Percentiles rank a stretch among this genome's conserved stretches.
These are phyloP conservation scores for Lonicera japonica DNA, from an alignment of 129 eudicot genomes.

Conservation along the genomic window DNA sequence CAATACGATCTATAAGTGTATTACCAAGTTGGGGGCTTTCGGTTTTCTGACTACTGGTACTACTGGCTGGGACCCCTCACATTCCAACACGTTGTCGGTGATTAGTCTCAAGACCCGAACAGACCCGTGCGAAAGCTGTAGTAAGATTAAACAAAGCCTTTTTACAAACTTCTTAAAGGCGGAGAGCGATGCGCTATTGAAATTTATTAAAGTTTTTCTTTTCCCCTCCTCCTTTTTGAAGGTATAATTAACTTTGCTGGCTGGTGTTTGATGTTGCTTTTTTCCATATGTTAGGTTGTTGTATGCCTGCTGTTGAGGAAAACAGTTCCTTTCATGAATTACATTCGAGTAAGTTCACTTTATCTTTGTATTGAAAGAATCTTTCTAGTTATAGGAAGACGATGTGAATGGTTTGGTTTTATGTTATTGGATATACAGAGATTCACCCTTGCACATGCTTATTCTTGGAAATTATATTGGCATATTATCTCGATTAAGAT, in stretches of 20 bases:
- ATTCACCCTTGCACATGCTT: background rate
- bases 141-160: too few species aligned
- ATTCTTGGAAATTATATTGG: background rate
- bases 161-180: too few species aligned
- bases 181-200: background rate
- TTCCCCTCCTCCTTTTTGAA: background rate
- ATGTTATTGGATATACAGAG: too few species aligned
- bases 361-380: background rate
- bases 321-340: conserved; percentile 78
- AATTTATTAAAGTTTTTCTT: background rate
- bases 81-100: too few species aligned
- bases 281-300: conserved; percentile 54
- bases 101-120: too few species aligned
- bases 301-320: conserved; percentile 82
- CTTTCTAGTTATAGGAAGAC: background rate
- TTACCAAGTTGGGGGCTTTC: too few species aligned
- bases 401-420: background rate
- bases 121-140: too few species aligned
- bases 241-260: background rate
- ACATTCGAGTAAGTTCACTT: conserved; percentile 58
- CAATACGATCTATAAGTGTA: too few species aligned
- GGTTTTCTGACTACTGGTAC: too few species aligned
- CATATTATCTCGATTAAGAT: too few species aligned
- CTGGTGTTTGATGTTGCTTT: conserved; percentile 11
- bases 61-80: too few species aligned